Evolutionary conservation across 2,329 filamentous ascomycete genomes (phyloP).

Genomic region (Sarocladium strictum): DNA sequence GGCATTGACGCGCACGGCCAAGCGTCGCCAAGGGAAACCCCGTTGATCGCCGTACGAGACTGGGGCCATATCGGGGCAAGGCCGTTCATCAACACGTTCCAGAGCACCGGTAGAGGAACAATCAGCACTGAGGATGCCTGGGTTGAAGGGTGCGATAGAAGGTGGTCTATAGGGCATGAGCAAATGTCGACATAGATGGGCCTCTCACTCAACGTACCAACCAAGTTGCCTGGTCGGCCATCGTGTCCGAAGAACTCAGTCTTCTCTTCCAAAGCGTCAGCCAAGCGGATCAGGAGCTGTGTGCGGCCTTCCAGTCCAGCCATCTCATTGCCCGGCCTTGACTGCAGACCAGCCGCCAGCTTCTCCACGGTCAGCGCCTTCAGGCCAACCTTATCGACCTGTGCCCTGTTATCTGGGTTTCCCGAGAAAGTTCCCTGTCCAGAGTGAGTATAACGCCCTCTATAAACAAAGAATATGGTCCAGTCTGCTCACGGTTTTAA

Average conservation of each 20-base stretch:
- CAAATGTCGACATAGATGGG: background rate
- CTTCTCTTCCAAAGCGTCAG: conserved; percentile 67
- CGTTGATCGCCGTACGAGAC: conserved; percentile 80
- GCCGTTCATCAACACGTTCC: conserved; percentile 85
- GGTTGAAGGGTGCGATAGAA: conserved; percentile 87
- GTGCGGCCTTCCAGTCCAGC: conserved; percentile 81
- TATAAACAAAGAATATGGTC: background rate
- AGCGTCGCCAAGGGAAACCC: conserved; percentile 82
- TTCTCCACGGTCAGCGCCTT: conserved; percentile 66
- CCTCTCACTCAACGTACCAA: conserved; percentile 52
- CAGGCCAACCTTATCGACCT: conserved; percentile 82
- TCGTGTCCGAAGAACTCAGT: conserved; percentile 78
- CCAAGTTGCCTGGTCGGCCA: conserved; percentile 86
- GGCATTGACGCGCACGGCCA: conserved; percentile 89
- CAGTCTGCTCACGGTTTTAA: conserved; percentile 57
- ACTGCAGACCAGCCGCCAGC: conserved; percentile 79
- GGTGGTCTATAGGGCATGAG: conserved; percentile 61
- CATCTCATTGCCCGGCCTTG: conserved; percentile 71
- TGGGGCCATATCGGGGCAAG: conserved; percentile 83
- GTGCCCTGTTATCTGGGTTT: conserved; percentile 71
- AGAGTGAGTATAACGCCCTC: conserved; percentile 12
- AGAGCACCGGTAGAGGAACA: conserved; percentile 79
- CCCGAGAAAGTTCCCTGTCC: conserved; percentile 75
- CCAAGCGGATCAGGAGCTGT: conserved; percentile 69
- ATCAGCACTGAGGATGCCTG: conserved; percentile 85